Base-by-base conservation (phyloP, 306 rosid genomes). In the Cicer yamashitae region DNA sequence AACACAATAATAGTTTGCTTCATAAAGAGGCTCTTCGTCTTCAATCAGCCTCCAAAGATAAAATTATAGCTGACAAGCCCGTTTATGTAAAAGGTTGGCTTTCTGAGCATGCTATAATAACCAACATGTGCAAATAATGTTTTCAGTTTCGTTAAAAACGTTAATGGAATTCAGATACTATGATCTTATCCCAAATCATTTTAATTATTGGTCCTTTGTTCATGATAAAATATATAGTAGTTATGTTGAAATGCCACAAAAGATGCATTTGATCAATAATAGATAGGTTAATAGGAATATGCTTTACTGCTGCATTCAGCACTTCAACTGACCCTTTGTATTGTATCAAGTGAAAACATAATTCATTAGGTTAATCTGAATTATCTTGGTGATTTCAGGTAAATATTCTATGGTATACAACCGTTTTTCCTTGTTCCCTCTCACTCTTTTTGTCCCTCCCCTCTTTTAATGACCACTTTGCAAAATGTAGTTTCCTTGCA, bases 21-120 rank as follows among this genome's bases (percentile, higher is more conserved):
- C 98, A 94, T 86, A 94, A 94, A 85, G 98, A 94, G 86, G 98
- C 98, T 82, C 94, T 94, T 58, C 97, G 98, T 73, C 98, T 94
- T 66, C 98, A 94, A 75, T 79, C 84, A 87, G 97, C 97, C 76
- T 94, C 97, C 74, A 94, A 94, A 88, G 97, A 94, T 79, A 94
- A 94, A 87, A 77, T 87, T 78, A 62, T 89, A 72, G 91, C 81
- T 9, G 97, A 94, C 82, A 94, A 94, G 81, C 98, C 98, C 17
- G 81, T 91, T 70, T 88, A 86, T 84, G 97, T 91, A 44, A 91
- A 94, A 90, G 98, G 98, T 94, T 77, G 65, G 89, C 45, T 77
- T 45, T 73, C 65, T 54, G 67, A 52, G 81, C 78, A 10, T 58
- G 34, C 78, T 76, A 38, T 57, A 34, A 61, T 70, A 15, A 44